phyloP scores from a whole-genome alignment of 495 filamentous ascomycete genomes.

The Aspergillus kassunensis region DNA sequence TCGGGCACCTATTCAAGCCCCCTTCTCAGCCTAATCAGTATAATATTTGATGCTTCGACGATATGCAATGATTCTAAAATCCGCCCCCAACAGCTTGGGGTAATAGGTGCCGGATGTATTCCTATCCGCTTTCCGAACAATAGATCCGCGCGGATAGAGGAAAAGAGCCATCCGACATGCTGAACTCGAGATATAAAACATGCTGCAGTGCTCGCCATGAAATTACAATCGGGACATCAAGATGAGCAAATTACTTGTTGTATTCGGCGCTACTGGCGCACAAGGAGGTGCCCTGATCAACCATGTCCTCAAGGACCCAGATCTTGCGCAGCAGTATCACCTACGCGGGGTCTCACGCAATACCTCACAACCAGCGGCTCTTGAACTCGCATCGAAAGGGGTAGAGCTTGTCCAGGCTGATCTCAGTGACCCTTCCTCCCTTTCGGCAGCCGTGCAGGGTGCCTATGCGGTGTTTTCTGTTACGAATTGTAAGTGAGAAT shows the following conservation, averaged over 20 bases:
- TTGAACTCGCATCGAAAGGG: constrained; percentile 12
- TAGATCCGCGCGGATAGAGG: too few species aligned
- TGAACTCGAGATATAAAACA: too few species aligned
- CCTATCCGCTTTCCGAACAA: too few species aligned
- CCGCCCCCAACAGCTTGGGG: too few species aligned
- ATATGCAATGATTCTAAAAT: too few species aligned
- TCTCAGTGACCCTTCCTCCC: constrained; percentile 26
- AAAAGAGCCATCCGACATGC: too few species aligned
- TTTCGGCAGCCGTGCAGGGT: constrained; percentile 36
- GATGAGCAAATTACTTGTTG: constrained; percentile 4
- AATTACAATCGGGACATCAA: too few species aligned
- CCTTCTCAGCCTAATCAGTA: too few species aligned
- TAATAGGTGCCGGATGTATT: too few species aligned
- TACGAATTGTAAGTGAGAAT: constrained; percentile 21
- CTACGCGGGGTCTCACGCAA: constrained; percentile 7
- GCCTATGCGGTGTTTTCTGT: constrained; percentile 45
- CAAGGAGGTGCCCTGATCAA: constrained; percentile 9
- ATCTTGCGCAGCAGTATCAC: not conserved
- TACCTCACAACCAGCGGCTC: not conserved
- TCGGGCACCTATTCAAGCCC: too few species aligned
- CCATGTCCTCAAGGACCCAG: not conserved
- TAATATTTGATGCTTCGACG: too few species aligned
- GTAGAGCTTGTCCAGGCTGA: constrained; percentile 37
- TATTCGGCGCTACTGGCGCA: constrained; percentile 7
- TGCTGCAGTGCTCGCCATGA: too few species aligned